These are phyloP conservation scores for Buxus sempervirens DNA, from an alignment of 164 flowering plant genomes.

Conservation along the genomic window DNA sequence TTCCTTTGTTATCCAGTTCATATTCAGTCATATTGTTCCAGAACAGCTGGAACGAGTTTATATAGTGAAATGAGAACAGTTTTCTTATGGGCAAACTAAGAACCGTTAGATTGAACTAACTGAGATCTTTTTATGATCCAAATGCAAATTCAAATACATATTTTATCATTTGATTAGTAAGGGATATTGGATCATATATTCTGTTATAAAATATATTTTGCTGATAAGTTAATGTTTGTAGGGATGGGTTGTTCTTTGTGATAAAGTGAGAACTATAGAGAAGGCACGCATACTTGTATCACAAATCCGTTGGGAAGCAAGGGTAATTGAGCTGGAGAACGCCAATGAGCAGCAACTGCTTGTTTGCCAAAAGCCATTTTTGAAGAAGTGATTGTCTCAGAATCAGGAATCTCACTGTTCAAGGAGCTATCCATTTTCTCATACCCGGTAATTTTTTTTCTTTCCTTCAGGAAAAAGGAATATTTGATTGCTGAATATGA, in stretches of 20 bases:
- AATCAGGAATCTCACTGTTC: slow-evolving; percentile 3
- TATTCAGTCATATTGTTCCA: no score
- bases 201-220: background rate
- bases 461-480: background rate
- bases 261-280: slow-evolving; percentile 67
- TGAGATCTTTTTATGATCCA: no score
- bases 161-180: no score
- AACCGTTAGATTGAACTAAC: no score
- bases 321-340: slow-evolving; percentile 80
- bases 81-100: no score
- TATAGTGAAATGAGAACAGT: no score
- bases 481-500: background rate
- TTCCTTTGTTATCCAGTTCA: no score
- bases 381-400: slow-evolving; percentile 56
- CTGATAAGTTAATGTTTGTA: no score
- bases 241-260: slow-evolving; percentile 91
- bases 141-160: no score
- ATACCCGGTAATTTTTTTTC: slow-evolving; percentile 17
- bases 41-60: no score
- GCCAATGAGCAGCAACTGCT: slow-evolving; percentile 85
- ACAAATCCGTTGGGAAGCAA: slow-evolving; percentile 91
- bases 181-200: background rate
- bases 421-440: slow-evolving; percentile 2
- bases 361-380: slow-evolving; percentile 91
- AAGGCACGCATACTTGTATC: slow-evolving; percentile 62